A percentile compares a stretch with the other conserved stretches of the same genome.
phyloP scores from a whole-genome alignment of 768 basidiomycete genomes.

The Paxillus ammoniavirescens region DNA sequence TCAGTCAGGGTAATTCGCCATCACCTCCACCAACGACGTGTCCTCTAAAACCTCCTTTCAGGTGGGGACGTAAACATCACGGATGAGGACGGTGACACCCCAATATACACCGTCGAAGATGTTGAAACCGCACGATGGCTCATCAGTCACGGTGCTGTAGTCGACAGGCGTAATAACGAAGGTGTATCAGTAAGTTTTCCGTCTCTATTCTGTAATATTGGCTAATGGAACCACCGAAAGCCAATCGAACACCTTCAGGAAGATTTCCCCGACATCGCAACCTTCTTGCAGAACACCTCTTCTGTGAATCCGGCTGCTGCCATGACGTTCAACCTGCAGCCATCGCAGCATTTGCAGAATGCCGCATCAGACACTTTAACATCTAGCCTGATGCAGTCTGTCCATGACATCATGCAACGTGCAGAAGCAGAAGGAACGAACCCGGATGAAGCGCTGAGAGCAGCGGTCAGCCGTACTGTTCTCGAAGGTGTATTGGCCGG shows the following conservation, averaged over 20 bases:
- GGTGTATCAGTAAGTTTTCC: slow-evolving; percentile 66
- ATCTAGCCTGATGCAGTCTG: slow-evolving; percentile 59
- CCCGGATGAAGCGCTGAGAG: slow-evolving; percentile 64
- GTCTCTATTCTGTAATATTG: slow-evolving; percentile 8
- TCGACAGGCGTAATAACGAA: slow-evolving; percentile 62
- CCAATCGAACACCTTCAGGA: slow-evolving; percentile 68
- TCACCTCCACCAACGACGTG: not conserved
- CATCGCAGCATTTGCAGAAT: slow-evolving; percentile 70
- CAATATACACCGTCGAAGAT: slow-evolving; percentile 86
- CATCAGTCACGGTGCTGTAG: slow-evolving; percentile 71
- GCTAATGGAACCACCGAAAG: slow-evolving; percentile 24
- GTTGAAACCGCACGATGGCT: slow-evolving; percentile 76
- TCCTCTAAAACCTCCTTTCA: slow-evolving; percentile 21
- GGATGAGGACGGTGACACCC: slow-evolving; percentile 89
- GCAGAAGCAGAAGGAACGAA: slow-evolving; percentile 57
- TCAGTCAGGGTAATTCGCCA: slow-evolving; percentile 54
- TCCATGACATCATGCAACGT: slow-evolving; percentile 65
- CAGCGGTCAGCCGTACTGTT: slow-evolving; percentile 61
- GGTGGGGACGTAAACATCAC: slow-evolving; percentile 87
- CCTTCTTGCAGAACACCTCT: slow-evolving; percentile 46
- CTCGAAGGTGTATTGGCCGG: slow-evolving; percentile 65
- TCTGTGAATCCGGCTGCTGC: slow-evolving; percentile 5
- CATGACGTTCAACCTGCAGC: slow-evolving; percentile 25
- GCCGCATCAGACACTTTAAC: slow-evolving; percentile 69
- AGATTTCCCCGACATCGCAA: slow-evolving; percentile 68